Base-by-base conservation (phyloP, 805 yeast species). In the Scheffersomyces spartinae region DNA sequence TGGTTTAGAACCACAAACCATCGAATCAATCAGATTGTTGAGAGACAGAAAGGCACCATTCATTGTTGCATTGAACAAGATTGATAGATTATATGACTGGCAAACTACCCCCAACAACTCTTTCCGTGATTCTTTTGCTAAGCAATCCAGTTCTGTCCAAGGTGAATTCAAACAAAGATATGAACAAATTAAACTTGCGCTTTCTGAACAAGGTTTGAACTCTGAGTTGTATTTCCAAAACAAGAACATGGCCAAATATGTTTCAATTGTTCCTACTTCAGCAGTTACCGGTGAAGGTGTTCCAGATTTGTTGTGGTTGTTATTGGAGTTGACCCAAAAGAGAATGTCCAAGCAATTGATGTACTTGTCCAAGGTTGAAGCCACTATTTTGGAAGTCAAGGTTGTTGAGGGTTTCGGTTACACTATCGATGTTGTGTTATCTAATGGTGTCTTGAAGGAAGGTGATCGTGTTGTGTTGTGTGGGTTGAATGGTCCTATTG, bases 281-380 rank as follows among this genome's bases (percentile, higher is more conserved):
- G 99, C 99, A 29, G 93, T 86, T 23, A 86, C 96, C 9, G 99
- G 99, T 55, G 99, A 91, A 62, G 99, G 99, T 81, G 93, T 91
- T 43, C 98, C 99, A 26, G 99, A 91, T 73, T 69, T 91, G 62
- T 72, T 91, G 48, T 85, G 95, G 88, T 70, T 91, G 55, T 65
- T 91, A 48, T 69, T 91, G 43, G 97, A 91, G 58, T 71, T 91
- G 45, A 91, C 98, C 9, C 97, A 91, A 62, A 81, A 83, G 75
- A 80, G 98, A 65, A 91, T 91, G 99, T 82, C 95, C 38, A 86
- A 86, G 56, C 96, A 88, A 66, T 76, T 91, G 61, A 88, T 83
- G 88, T 91, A 91, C 65, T 64, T 91, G 38, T 76, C 96, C 18
- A 74, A 79, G 50, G 76, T 91, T 32, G 97, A 86, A 59, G 97